phyloP scores from a whole-genome alignment of 192 early-diverging fungal genomes.

The Coemansia erecta region DNA sequence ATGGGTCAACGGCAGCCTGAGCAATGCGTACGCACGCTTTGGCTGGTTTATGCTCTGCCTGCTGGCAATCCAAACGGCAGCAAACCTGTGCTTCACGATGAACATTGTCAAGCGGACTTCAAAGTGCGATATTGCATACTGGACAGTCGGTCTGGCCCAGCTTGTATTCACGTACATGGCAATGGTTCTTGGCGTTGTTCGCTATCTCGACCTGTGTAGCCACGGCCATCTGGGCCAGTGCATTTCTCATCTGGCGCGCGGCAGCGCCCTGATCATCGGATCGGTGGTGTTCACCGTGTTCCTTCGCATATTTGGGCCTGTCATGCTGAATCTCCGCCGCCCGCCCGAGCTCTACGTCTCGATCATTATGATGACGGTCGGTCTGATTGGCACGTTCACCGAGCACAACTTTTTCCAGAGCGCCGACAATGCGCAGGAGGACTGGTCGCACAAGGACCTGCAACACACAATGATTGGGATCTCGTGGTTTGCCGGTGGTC shows the following conservation, averaged over 20 bases:
- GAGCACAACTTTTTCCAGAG: slow-evolving; percentile 61
- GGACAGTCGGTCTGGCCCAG: slow-evolving; percentile 37
- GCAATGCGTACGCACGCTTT: slow-evolving; percentile 59
- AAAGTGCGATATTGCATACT: slow-evolving; percentile 42
- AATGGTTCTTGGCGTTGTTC: slow-evolving; percentile 62
- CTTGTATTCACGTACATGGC: slow-evolving; percentile 59
- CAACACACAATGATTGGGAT: slow-evolving; percentile 68
- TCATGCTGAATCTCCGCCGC: slow-evolving; percentile 47
- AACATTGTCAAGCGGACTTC: slow-evolving; percentile 25
- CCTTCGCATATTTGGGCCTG: slow-evolving; percentile 55
- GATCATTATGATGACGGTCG: slow-evolving; percentile 57
- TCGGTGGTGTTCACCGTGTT: slow-evolving; percentile 49
- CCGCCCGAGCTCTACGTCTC: slow-evolving; percentile 63
- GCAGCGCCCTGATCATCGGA: slow-evolving; percentile 56
- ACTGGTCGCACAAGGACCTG: slow-evolving; percentile 63
- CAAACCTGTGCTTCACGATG: slow-evolving; percentile 46
- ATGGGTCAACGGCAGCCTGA: slow-evolving; percentile 54
- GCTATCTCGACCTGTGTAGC: slow-evolving; percentile 57
- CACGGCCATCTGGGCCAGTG: slow-evolving; percentile 64
- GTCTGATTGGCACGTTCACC: slow-evolving; percentile 63
- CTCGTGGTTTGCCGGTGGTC: slow-evolving; percentile 60
- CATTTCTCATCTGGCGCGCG: slow-evolving; percentile 67
- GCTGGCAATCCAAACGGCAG: slow-evolving; percentile 47
- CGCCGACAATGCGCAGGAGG: slow-evolving; percentile 1
- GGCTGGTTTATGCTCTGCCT: slow-evolving; percentile 56